Conservation (phyloP, 2,329 filamentous ascomycete species). For the Colletotrichum trifolii region DNA sequence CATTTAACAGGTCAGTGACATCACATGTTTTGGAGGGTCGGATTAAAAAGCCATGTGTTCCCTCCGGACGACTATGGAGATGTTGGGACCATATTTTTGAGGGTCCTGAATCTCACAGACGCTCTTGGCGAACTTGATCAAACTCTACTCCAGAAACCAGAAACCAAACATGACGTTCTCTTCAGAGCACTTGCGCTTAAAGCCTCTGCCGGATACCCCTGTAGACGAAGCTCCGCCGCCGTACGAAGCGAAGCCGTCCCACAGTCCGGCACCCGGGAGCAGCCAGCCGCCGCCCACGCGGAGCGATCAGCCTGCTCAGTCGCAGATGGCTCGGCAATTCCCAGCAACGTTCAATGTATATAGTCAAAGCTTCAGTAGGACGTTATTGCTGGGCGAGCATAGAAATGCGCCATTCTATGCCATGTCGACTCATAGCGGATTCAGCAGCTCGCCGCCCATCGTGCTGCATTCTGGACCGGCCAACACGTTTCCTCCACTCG, state of each 20-base stretch:
- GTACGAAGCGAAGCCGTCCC: conserved; percentile 27
- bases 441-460: conserved; percentile 31
- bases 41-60: no score
- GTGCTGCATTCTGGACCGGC: conserved; percentile 37
- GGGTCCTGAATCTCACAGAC: no score
- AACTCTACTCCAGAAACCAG: neutral
- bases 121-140: no score
- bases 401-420: conserved; percentile 36
- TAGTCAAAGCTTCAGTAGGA: conserved; percentile 35
- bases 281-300: neutral
- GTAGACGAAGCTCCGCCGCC: conserved; percentile 31
- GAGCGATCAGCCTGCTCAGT: neutral
- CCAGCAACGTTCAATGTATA: conserved; percentile 38
- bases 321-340: conserved; percentile 36
- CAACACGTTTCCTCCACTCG: conserved; percentile 30
- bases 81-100: no score
- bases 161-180: conserved; percentile 5
- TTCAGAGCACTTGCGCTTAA: neutral
- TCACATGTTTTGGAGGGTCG: neutral
- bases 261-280: conserved; percentile 6
- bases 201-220: conserved; percentile 15
- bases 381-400: conserved; percentile 34
- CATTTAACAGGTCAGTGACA: conserved; percentile 5
- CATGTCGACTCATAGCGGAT: conserved; percentile 32
- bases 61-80: no score